phyloP scores from a whole-genome alignment of 2,329 filamentous ascomycete genomes.

The Diaporthe capsici region DNA sequence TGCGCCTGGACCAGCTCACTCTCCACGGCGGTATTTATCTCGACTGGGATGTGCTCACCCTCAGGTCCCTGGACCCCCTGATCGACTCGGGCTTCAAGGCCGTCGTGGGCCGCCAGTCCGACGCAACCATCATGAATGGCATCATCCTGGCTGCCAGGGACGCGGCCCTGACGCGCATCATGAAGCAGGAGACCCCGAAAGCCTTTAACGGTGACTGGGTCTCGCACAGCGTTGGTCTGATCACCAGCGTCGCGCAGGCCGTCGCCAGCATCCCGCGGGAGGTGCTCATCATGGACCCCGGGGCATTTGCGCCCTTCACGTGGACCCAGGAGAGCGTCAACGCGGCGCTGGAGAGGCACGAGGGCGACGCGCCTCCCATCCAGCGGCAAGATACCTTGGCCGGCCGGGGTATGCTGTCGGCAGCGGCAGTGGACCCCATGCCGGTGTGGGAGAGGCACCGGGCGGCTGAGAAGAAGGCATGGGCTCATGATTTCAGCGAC shows the following conservation, averaged over 20 bases:
- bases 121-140: conserved; percentile 34
- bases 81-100: conserved; percentile 46
- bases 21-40: conserved; percentile 49
- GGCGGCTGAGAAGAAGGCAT: not conserved
- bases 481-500: conserved; percentile 39
- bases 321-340: conserved; percentile 42
- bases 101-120: conserved; percentile 46
- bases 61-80: conserved; percentile 45
- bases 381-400: not conserved
- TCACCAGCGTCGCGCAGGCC: conserved; percentile 47
- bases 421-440: not conserved
- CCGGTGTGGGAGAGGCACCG: not conserved
- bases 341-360: not conserved
- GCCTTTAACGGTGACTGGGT: conserved; percentile 48
- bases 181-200: conserved; percentile 41
- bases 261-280: conserved; percentile 44
- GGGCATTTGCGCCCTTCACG: conserved; percentile 46
- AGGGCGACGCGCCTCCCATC: not conserved
- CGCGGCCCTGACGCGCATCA: conserved; percentile 43
- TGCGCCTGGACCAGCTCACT: conserved; percentile 46
- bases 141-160: conserved; percentile 39
- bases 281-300: conserved; percentile 47
- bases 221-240: conserved; percentile 43
- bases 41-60: conserved; percentile 48
- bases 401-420: no score